Conservation (phyloP, 306 rosid genomes). For the Inga oerstediana region DNA sequence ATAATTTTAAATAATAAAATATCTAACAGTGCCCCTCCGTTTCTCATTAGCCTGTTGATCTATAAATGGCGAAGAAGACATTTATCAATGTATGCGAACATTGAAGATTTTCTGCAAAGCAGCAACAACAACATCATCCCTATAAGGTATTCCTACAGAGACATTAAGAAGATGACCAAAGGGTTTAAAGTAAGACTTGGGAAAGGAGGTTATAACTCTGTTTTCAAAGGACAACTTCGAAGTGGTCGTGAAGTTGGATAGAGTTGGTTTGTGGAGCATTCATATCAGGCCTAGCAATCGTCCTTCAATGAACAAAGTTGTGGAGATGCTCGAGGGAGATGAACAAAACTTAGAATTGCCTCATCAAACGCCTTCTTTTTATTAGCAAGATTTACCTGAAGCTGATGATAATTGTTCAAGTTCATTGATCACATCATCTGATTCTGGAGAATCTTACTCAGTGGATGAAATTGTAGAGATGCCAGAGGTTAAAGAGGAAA, state of each 20-base stretch:
- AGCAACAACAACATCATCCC: neutral
- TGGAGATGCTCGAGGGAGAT: neutral
- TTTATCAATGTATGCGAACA: neutral
- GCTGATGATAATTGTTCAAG: neutral
- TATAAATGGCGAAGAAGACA: conserved; percentile 6
- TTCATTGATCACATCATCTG: neutral
- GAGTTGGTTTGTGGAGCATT: conserved; percentile 18
- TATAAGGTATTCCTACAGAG: conserved; percentile 16
- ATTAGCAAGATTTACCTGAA: neutral
- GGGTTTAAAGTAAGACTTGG: conserved; percentile 13
- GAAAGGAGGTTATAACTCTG: conserved; percentile 26
- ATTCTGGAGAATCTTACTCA: conserved; percentile 34
- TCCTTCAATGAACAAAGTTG: conserved; percentile 40
- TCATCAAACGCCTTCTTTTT: neutral
- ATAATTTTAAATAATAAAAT: too few relatives aligned
- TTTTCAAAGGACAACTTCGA: conserved; percentile 24
- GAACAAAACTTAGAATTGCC: neutral
- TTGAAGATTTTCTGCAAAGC: neutral
- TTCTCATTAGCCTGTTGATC: neutral
- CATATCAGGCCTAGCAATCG: conserved; percentile 29
- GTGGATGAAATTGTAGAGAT: conserved; percentile 31
- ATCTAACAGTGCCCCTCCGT: neutral
- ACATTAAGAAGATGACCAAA: neutral
- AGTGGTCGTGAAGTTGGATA: conserved; percentile 18
- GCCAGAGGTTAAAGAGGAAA: too few relatives aligned